Percentiles rank a stretch among this genome's conserved stretches.
Evolutionary conservation across 179 eudicot species (phyloP).

Genomic region (Patellifolia procumbens): DNA sequence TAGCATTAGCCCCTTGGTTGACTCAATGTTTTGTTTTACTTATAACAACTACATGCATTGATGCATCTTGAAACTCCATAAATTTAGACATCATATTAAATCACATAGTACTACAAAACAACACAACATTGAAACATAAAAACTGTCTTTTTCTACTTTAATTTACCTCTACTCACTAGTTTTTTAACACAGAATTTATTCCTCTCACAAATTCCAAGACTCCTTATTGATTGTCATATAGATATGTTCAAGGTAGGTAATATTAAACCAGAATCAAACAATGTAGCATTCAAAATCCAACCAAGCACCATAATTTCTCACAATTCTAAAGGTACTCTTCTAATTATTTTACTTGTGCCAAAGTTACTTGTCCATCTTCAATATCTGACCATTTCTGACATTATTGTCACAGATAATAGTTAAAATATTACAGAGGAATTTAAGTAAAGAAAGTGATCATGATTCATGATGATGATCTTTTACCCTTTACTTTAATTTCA

Average conservation of each 20-base stretch:
- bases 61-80: slow-evolving; percentile 10
- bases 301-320: slow-evolving; percentile 24
- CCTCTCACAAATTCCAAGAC: slow-evolving; percentile 24
- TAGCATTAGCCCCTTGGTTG: slow-evolving; percentile 15
- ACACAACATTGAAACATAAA: slow-evolving; percentile 7
- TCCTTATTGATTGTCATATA: slow-evolving; percentile 22
- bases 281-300: slow-evolving; percentile 40
- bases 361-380: slow-evolving; percentile 16
- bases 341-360: slow-evolving; percentile 8
- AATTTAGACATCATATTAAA: neutral
- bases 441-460: slow-evolving; percentile 13
- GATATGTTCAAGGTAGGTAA: slow-evolving; percentile 21
- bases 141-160: slow-evolving; percentile 7
- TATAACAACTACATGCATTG: slow-evolving; percentile 23
- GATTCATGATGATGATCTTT: slow-evolving; percentile 27
- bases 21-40: slow-evolving; percentile 25
- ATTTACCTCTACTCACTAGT: neutral
- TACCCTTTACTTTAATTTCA: too few relatives aligned
- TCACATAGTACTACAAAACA: slow-evolving; percentile 1
- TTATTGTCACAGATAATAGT: slow-evolving; percentile 23
- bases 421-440: slow-evolving; percentile 19
- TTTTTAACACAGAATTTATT: slow-evolving; percentile 2
- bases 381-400: slow-evolving; percentile 33
- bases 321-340: slow-evolving; percentile 22
- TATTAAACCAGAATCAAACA: slow-evolving; percentile 31